phyloP scores from a whole-genome alignment of 192 early-diverging fungal species.

The Linnemannia hyalina region DNA sequence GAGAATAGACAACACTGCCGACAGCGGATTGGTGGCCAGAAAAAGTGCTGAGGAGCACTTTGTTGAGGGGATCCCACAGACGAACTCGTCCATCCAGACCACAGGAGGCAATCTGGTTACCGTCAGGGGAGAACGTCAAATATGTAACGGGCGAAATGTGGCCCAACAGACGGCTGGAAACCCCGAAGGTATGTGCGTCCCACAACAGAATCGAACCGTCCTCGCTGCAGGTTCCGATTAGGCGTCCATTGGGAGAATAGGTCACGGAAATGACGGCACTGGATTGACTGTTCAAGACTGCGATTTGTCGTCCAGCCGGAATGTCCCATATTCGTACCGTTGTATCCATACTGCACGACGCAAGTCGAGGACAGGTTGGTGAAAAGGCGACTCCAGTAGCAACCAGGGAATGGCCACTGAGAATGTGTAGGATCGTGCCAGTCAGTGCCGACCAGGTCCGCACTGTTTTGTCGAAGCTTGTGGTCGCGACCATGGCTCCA shows the following conservation, averaged over 20 bases:
- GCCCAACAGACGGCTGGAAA: neutral
- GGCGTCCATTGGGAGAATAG: neutral
- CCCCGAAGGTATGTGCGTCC: neutral
- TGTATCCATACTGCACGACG: neutral
- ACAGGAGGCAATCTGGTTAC: neutral
- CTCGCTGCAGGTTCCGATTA: neutral
- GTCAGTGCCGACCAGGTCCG: neutral
- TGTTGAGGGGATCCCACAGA: neutral
- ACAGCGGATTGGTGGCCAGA: neutral
- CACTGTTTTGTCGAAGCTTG: neutral
- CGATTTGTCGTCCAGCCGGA: neutral
- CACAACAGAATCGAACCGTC: neutral
- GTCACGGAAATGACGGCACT: neutral
- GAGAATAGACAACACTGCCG: neutral
- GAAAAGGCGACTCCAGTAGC: neutral
- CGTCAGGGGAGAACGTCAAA: neutral
- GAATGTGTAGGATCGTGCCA: neutral
- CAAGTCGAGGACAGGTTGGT: neutral
- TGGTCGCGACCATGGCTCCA: neutral
- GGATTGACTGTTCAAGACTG: neutral
- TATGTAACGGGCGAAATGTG: neutral
- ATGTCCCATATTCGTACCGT: neutral
- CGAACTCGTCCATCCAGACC: neutral
- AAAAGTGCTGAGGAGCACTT: neutral
- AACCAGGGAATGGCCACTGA: constrained; percentile 1